Conservation (phyloP, 1,284 basidiomycete genomes). For the Erythrobasidium hasegawianum region DNA sequence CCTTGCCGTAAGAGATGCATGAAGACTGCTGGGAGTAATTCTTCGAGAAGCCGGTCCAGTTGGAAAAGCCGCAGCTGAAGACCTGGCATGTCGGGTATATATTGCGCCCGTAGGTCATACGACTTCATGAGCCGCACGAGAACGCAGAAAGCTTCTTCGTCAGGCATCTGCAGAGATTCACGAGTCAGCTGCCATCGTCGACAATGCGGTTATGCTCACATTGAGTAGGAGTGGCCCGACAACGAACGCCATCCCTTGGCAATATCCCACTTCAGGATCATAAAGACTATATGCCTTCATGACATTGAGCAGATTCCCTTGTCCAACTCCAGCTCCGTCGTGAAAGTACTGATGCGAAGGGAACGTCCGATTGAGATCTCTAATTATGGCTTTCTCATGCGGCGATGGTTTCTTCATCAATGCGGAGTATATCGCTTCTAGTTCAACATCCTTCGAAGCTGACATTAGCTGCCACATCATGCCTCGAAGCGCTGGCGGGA, state of each 20-base stretch:
- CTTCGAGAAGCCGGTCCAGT: slow-evolving; percentile 93
- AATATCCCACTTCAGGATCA: slow-evolving; percentile 93
- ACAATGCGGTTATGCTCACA: slow-evolving; percentile 54
- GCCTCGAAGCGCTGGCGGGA: slow-evolving; percentile 77
- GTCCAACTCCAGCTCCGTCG: slow-evolving; percentile 83
- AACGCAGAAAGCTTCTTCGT: slow-evolving; percentile 94
- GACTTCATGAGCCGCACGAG: slow-evolving; percentile 96
- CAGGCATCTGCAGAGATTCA: slow-evolving; percentile 75
- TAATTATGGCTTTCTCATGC: slow-evolving; percentile 89
- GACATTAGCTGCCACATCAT: slow-evolving; percentile 99
- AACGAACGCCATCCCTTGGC: slow-evolving; percentile 92
- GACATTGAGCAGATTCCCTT: slow-evolving; percentile 95
- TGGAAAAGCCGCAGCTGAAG: slow-evolving; percentile 81
- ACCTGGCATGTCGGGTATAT: slow-evolving; percentile 96
- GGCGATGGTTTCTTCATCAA: slow-evolving; percentile 76
- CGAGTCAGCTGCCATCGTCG: slow-evolving; percentile 5
- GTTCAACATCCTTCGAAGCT: slow-evolving; percentile 79
- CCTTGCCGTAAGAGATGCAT: slow-evolving; percentile 88
- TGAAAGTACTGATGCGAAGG: slow-evolving; percentile 93
- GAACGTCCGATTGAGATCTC: slow-evolving; percentile 91
- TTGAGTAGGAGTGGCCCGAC: slow-evolving; percentile 89
- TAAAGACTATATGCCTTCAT: slow-evolving; percentile 96
- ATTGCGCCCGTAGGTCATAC: slow-evolving; percentile 93
- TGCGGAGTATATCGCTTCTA: slow-evolving; percentile 79
- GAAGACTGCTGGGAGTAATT: slow-evolving; percentile 82